Conservation (phyloP, 345 rosid genomes). For the Linum lewisii region DNA sequence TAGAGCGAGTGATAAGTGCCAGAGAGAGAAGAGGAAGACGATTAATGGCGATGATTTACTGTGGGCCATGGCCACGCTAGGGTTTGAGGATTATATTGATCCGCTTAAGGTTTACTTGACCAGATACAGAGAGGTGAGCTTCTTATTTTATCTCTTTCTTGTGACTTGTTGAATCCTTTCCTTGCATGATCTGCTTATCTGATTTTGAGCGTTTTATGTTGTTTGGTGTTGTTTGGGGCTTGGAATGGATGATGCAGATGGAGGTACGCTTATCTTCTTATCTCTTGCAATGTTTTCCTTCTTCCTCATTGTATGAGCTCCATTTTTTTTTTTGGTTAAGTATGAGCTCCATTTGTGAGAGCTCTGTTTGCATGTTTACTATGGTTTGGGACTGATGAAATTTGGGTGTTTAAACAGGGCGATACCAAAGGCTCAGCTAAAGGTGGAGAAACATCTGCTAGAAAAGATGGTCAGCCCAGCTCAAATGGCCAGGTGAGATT, state of each 20-base stretch:
- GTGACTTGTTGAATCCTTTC: not conserved
- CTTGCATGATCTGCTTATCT: not conserved
- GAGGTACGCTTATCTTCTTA: slow-evolving; percentile 43
- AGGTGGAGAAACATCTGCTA: slow-evolving; percentile 55
- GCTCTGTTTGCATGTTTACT: not conserved
- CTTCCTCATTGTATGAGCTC: not conserved
- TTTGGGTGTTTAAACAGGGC: slow-evolving; percentile 39
- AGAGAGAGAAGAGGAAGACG: slow-evolving; percentile 95
- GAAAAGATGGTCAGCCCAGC: slow-evolving; percentile 43
- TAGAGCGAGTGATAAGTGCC: slow-evolving; percentile 98
- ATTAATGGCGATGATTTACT: slow-evolving; percentile 92
- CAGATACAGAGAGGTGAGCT: slow-evolving; percentile 70
- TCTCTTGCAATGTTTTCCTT: not conserved
- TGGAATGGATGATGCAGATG: slow-evolving; percentile 46
- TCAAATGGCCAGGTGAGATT: slow-evolving; percentile 45
- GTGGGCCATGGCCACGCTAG: slow-evolving; percentile 96
- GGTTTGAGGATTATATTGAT: slow-evolving; percentile 92
- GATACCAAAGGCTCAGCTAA: slow-evolving; percentile 71
- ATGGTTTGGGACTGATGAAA: not conserved
- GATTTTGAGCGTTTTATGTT: not conserved
- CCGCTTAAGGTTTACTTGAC: slow-evolving; percentile 71
- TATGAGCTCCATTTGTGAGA: no score
- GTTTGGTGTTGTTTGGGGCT: slow-evolving; percentile 14
- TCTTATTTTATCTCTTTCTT: not conserved
- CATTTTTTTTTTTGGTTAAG: not conserved